Conservation (phyloP, 2,329 filamentous ascomycete genomes). For the Penicillium hordei region DNA sequence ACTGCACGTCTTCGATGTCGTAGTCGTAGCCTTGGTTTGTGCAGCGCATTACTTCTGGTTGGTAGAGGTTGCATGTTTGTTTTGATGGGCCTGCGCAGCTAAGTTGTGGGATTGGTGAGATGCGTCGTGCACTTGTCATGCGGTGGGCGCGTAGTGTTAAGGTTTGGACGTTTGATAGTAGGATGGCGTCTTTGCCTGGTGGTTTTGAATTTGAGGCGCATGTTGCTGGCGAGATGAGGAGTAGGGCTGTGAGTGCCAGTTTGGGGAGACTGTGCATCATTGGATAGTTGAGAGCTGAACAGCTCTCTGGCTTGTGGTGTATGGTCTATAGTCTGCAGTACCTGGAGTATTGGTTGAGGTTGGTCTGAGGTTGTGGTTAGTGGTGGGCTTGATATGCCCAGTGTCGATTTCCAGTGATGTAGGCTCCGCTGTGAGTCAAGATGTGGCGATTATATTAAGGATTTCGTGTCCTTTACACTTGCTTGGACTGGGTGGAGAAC, state of each 20-base stretch:
- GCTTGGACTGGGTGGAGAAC: background rate
- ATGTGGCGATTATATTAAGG: background rate
- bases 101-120: conserved; percentile 74
- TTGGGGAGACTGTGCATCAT: conserved; percentile 23
- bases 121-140: conserved; percentile 72
- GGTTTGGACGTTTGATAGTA: conserved; percentile 67
- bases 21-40: conserved; percentile 82
- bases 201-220: conserved; percentile 21
- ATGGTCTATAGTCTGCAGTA: background rate
- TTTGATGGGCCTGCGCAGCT: conserved; percentile 68
- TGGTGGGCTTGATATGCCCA: background rate
- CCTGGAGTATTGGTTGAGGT: background rate
- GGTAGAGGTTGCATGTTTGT: conserved; percentile 66
- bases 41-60: conserved; percentile 82
- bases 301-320: background rate
- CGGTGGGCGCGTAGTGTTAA: conserved; percentile 72
- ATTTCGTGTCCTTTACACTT: conserved; percentile 7
- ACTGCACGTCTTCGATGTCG: conserved; percentile 77
- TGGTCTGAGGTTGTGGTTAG: background rate
- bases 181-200: conserved; percentile 52
- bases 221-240: conserved; percentile 21
- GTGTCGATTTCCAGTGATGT: background rate
- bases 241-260: conserved; percentile 21
- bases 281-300: background rate
- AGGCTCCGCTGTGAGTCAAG: conserved; percentile 7